phyloP scores from a whole-genome alignment of 2,329 filamentous ascomycete species.

The Chaetomium globosum region DNA sequence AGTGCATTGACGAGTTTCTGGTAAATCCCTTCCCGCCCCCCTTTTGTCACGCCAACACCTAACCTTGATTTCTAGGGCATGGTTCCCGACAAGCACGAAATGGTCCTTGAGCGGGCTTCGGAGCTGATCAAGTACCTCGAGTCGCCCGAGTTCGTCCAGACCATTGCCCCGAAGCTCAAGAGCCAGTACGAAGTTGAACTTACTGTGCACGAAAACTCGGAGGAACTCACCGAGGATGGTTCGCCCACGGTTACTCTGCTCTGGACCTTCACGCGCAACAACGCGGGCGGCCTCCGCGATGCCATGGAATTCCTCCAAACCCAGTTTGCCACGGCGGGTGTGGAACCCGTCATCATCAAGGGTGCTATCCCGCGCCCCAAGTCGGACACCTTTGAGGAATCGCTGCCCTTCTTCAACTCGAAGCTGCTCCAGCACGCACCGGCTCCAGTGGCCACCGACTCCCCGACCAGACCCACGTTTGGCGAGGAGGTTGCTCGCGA shows the following conservation, averaged over 20 bases:
- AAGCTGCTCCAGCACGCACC: constrained; percentile 94
- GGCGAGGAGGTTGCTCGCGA: constrained; percentile 78
- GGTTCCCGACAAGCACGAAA: constrained; percentile 94
- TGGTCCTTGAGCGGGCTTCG: constrained; percentile 75
- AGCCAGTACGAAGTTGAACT: constrained; percentile 90
- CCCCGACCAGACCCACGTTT: constrained; percentile 83
- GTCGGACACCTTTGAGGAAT: constrained; percentile 97
- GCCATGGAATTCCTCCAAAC: constrained; percentile 92
- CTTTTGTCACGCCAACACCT: constrained; percentile 7
- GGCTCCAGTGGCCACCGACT: constrained; percentile 77
- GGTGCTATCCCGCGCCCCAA: constrained; percentile 97
- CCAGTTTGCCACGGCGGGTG: constrained; percentile 80
- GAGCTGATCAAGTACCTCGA: constrained; percentile 80
- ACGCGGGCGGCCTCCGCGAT: constrained; percentile 90
- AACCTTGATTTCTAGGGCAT: constrained; percentile 65
- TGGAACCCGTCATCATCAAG: constrained; percentile 85
- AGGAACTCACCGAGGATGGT: constrained; percentile 61
- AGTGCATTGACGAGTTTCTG: constrained; percentile 93
- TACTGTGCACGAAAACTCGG: constrained; percentile 66
- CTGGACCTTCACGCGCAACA: constrained; percentile 92
- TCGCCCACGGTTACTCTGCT: constrained; percentile 64
- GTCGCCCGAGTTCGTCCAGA: constrained; percentile 76
- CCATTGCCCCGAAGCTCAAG: constrained; percentile 82
- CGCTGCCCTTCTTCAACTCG: constrained; percentile 93
- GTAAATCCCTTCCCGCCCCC: constrained; percentile 49